Conservation (phyloP, 2,329 filamentous ascomycete species). For the Colletotrichum lini region DNA sequence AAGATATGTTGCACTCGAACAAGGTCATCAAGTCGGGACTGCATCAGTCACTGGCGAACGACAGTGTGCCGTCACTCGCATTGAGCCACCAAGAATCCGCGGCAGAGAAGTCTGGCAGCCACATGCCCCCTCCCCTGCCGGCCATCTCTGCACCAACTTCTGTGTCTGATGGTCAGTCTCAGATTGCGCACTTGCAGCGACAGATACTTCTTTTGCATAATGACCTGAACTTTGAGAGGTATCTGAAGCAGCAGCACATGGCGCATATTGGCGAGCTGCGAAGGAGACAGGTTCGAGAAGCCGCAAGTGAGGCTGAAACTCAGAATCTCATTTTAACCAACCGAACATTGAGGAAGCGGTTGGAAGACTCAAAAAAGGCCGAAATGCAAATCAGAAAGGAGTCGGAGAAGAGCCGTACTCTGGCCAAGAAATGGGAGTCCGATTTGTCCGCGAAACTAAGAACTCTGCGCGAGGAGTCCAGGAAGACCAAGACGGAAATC, state of each 20-base stretch:
- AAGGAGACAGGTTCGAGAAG: conserved; percentile 81
- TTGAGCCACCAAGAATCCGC: conserved; percentile 65
- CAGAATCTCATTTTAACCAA: conserved; percentile 86
- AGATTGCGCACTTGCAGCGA: conserved; percentile 73
- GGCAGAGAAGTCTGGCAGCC: conserved; percentile 55
- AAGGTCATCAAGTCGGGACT: conserved; percentile 70
- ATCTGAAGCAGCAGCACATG: conserved; percentile 87
- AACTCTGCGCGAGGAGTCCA: conserved; percentile 78
- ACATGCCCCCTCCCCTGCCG: conserved; percentile 48
- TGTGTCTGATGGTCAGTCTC: conserved; percentile 52
- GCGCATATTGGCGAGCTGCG: conserved; percentile 85
- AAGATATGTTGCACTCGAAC: conserved; percentile 73
- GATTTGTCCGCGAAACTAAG: conserved; percentile 78
- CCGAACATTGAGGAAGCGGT: conserved; percentile 78
- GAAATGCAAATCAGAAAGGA: conserved; percentile 81
- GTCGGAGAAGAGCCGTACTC: conserved; percentile 77
- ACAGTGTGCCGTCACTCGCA: conserved; percentile 69
- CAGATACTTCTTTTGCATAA: conserved; percentile 84
- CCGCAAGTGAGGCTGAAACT: conserved; percentile 84
- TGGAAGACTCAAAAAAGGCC: conserved; percentile 79
- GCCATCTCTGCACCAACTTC: conserved; percentile 31
- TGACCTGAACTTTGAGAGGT: conserved; percentile 86
- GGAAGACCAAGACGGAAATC: conserved; percentile 72
- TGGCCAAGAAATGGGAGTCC: conserved; percentile 84
- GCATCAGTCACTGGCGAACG: conserved; percentile 69